Evolutionary conservation across 1,284 basidiomycete genomes (phyloP).

Genomic region (Peniophora sp.): DNA sequence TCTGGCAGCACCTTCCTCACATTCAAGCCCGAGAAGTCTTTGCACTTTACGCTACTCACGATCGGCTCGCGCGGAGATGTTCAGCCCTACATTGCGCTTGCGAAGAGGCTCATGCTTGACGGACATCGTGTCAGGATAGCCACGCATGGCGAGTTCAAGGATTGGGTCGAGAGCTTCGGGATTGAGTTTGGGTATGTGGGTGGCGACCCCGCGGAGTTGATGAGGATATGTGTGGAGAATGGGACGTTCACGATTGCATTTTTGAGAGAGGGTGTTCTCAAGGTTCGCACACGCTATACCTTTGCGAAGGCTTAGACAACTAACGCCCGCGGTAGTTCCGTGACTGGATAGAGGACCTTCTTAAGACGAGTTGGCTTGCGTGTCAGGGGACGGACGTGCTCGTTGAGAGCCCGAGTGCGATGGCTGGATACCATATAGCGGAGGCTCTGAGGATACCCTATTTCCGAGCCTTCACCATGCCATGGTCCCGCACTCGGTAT

Average conservation of each 20-base stretch:
- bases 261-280: slow-evolving; percentile 82
- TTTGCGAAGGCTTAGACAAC: slow-evolving; percentile 5
- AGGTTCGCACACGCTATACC: slow-evolving; percentile 38
- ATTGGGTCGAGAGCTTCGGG: slow-evolving; percentile 92
- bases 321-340: slow-evolving; percentile 58
- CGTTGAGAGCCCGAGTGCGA: slow-evolving; percentile 92
- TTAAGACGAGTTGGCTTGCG: slow-evolving; percentile 91
- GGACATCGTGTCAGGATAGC: slow-evolving; percentile 84
- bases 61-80: slow-evolving; percentile 94
- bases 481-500: slow-evolving; percentile 71
- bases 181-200: slow-evolving; percentile 93
- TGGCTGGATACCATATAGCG: slow-evolving; percentile 98
- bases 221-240: slow-evolving; percentile 93
- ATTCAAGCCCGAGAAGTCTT: slow-evolving; percentile 79
- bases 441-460: slow-evolving; percentile 92
- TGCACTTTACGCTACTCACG: slow-evolving; percentile 89
- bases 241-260: slow-evolving; percentile 95
- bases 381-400: slow-evolving; percentile 93
- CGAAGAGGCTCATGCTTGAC: slow-evolving; percentile 86
- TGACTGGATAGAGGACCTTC: slow-evolving; percentile 93
- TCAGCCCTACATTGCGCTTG: slow-evolving; percentile 91
- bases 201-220: slow-evolving; percentile 93
- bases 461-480: slow-evolving; percentile 88
- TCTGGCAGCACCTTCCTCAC: slow-evolving; percentile 91
- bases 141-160: slow-evolving; percentile 89